Percentiles rank a stretch among this genome's conserved stretches.
These are phyloP conservation scores for Colletotrichum somersetense DNA, from an alignment of 2,329 filamentous ascomycete species.

Conservation along the genomic window DNA sequence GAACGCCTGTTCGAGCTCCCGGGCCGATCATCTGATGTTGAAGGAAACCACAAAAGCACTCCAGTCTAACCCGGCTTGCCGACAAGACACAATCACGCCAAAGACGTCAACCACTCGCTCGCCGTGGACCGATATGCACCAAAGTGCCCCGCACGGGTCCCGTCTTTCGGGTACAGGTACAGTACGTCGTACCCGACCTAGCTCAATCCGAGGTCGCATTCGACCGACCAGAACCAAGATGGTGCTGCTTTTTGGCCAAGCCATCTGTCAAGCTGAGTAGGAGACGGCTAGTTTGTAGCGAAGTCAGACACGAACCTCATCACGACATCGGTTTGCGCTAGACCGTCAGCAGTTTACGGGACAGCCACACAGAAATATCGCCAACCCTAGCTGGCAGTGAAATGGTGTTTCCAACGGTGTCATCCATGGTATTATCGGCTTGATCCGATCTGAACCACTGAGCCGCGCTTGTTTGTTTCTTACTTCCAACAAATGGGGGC, in stretches of 20 bases:
- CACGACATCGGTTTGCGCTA: conserved; percentile 1
- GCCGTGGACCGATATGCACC: conserved; percentile 7
- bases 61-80: conserved; percentile 4
- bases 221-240: conserved; percentile 1
- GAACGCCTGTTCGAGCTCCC: conserved; percentile 35
- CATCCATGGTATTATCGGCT: conserved; percentile 9
- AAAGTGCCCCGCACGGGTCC: conserved; percentile 29
- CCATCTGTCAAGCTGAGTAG: not conserved
- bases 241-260: not conserved
- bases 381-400: not conserved
- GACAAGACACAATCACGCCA: not conserved
- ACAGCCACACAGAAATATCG: not conserved
- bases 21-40: conserved; percentile 35
- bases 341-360: conserved; percentile 10
- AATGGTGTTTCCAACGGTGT: conserved; percentile 1
- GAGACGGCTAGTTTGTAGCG: not conserved
- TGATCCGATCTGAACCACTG: not conserved
- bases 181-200: conserved; percentile 16
- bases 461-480: not conserved
- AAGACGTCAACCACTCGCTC: conserved; percentile 7
- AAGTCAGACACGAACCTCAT: conserved; percentile 11
- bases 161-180: conserved; percentile 36
- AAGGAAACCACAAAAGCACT: conserved; percentile 9
- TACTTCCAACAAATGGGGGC: not conserved
- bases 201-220: not conserved